phyloP scores from a whole-genome alignment of 352 stramenopile genomes.

The Phytophthora sojae region DNA sequence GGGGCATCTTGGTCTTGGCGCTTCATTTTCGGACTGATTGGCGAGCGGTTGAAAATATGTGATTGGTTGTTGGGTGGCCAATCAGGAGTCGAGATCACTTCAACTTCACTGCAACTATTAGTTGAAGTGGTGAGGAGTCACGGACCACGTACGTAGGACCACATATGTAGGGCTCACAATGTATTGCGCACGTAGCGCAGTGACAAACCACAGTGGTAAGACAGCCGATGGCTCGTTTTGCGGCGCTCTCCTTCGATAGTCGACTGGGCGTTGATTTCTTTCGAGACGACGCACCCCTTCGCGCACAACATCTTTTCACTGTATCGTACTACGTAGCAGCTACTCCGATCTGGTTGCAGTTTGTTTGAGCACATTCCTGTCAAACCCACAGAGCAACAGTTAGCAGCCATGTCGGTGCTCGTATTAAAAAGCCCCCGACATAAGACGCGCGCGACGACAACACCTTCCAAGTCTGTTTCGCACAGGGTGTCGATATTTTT shows the following conservation, averaged over 20 bases:
- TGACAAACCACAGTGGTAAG: background rate
- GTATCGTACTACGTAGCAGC: background rate
- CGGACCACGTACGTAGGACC: too few relatives aligned
- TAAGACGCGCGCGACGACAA: slow-evolving; percentile 2
- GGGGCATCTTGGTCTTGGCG: slow-evolving; percentile 1
- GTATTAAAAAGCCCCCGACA: background rate
- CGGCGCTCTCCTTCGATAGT: background rate
- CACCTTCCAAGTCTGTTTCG: slow-evolving; percentile 11
- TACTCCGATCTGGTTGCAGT: too few relatives aligned
- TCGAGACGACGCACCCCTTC: slow-evolving; percentile 5
- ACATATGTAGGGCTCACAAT: too few relatives aligned
- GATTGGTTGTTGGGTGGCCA: slow-evolving; percentile 16
- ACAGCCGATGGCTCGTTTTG: too few relatives aligned
- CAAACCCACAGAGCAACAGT: background rate
- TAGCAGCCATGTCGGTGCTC: background rate
- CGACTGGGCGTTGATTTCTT: background rate
- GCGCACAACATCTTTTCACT: background rate
- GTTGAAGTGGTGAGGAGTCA: too few relatives aligned
- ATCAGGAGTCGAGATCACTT: slow-evolving; percentile 8
- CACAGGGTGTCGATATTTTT: slow-evolving; percentile 30
- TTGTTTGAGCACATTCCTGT: background rate
- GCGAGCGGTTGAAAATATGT: slow-evolving; percentile 3
- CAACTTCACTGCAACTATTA: slow-evolving; percentile 15
- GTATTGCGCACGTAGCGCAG: too few relatives aligned
- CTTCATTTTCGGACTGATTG: slow-evolving; percentile 28